Evolutionary conservation across 2,329 filamentous ascomycete species (phyloP).

Genomic region (Hyphodiscus sp.): DNA sequence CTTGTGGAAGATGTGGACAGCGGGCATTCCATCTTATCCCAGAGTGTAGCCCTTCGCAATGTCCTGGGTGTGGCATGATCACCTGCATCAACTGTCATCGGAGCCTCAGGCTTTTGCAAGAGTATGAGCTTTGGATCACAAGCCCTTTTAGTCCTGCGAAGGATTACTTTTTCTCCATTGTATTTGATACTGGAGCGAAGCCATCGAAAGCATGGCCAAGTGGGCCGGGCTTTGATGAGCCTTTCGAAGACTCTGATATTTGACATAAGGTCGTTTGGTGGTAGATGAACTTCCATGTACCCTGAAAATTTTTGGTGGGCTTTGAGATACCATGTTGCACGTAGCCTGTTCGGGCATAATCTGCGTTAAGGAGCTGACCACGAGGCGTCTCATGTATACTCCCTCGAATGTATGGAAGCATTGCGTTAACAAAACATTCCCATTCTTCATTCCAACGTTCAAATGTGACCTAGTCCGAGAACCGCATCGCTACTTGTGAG

Average conservation of each 20-base stretch:
- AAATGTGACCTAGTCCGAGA: too few species aligned
- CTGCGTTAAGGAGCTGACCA: too few species aligned
- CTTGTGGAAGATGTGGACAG: conserved; percentile 18
- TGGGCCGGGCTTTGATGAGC: background rate
- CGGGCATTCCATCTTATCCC: conserved; percentile 18
- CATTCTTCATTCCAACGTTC: too few species aligned
- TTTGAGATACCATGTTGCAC: too few species aligned
- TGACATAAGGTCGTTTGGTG: background rate
- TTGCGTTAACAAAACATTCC: too few species aligned
- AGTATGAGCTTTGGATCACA: conserved; percentile 16
- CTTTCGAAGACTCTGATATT: background rate
- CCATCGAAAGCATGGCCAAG: background rate
- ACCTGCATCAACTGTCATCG: conserved; percentile 19
- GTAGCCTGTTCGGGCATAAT: too few species aligned
- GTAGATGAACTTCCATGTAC: too few species aligned
- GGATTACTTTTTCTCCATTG: background rate
- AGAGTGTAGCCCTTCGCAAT: conserved; percentile 18
- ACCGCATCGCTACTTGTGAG: too few species aligned
- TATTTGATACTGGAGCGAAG: background rate
- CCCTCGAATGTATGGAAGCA: too few species aligned
- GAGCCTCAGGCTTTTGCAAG: conserved; percentile 15
- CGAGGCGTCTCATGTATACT: too few species aligned
- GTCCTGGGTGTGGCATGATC: conserved; percentile 16
- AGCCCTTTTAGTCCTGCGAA: background rate
- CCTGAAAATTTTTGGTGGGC: too few species aligned